These are phyloP conservation scores for Tolypocladium nubicola DNA, from an alignment of 2,329 filamentous ascomycete genomes.

Conservation along the genomic window DNA sequence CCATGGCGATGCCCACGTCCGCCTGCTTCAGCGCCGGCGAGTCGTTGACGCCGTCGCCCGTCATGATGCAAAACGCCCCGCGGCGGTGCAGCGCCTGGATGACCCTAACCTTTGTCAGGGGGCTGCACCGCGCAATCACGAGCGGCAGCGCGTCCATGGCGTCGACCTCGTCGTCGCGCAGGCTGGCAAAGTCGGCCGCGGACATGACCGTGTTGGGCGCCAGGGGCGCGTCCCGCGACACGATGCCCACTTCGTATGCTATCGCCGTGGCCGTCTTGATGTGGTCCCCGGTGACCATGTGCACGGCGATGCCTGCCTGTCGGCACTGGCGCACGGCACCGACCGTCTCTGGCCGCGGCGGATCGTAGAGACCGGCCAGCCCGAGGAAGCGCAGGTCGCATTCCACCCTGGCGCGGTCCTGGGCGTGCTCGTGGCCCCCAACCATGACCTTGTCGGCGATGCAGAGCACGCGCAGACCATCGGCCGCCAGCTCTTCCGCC, in stretches of 20 bases:
- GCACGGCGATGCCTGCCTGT: slow-evolving; percentile 51
- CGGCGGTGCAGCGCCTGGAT: slow-evolving; percentile 63
- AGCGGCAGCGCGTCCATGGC: slow-evolving; percentile 48
- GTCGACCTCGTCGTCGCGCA: slow-evolving; percentile 54
- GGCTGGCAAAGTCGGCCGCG: slow-evolving; percentile 50
- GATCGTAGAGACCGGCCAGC: slow-evolving; percentile 62
- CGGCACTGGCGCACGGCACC: slow-evolving; percentile 49
- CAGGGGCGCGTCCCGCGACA: slow-evolving; percentile 27
- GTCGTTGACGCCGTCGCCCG: slow-evolving; percentile 67
- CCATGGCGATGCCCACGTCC: slow-evolving; percentile 70
- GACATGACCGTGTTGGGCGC: slow-evolving; percentile 43
- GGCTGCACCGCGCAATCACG: slow-evolving; percentile 60
- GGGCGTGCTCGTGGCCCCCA: slow-evolving; percentile 20
- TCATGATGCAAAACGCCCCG: slow-evolving; percentile 61
- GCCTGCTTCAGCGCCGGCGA: slow-evolving; percentile 62
- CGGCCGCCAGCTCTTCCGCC: slow-evolving; percentile 46
- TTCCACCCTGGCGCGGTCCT: slow-evolving; percentile 45
- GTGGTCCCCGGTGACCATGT: slow-evolving; percentile 62
- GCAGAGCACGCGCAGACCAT: slow-evolving; percentile 59
- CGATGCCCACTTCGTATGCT: slow-evolving; percentile 53
- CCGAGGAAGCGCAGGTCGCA: slow-evolving; percentile 52
- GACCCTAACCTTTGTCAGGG: slow-evolving; percentile 64
- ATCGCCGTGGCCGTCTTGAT: slow-evolving; percentile 58
- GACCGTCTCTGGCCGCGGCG: slow-evolving; percentile 56
- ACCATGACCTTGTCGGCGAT: slow-evolving; percentile 43